A percentile compares a stretch with the other conserved stretches of the same genome.
phyloP scores from a whole-genome alignment of 2,329 filamentous ascomycete species.

The Aureobasidium subglaciale region DNA sequence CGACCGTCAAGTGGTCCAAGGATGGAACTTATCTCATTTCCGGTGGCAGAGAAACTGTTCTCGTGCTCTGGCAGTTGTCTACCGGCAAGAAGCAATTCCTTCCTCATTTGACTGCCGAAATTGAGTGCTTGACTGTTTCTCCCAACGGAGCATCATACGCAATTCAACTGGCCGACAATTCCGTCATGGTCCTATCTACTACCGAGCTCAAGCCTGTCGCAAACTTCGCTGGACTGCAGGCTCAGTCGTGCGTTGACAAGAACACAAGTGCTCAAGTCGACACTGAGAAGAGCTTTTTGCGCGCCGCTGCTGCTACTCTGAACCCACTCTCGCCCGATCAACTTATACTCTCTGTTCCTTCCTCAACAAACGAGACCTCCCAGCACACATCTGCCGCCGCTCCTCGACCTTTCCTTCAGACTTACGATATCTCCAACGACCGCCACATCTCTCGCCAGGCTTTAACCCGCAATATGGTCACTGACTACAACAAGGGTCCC shows the following conservation, averaged over 20 bases:
- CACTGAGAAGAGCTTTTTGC: conserved; percentile 13
- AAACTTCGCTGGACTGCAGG: conserved; percentile 77
- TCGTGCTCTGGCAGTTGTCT: conserved; percentile 90
- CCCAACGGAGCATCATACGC: conserved; percentile 72
- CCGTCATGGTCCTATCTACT: conserved; percentile 81
- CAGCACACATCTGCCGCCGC: conserved; percentile 23
- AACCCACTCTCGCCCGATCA: conserved; percentile 35
- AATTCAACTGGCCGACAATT: conserved; percentile 85
- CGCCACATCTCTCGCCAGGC: conserved; percentile 80
- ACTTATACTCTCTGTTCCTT: conserved; percentile 42
- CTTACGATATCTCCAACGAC: conserved; percentile 74
- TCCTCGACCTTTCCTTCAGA: conserved; percentile 63
- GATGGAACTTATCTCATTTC: conserved; percentile 97
- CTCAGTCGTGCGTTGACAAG: conserved; percentile 20
- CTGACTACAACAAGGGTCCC: conserved; percentile 68
- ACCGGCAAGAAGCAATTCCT: conserved; percentile 75
- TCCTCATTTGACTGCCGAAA: conserved; percentile 80
- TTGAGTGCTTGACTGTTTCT: conserved; percentile 80
- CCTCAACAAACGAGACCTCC: conserved; percentile 16
- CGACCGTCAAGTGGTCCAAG: conserved; percentile 80
- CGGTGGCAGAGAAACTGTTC: conserved; percentile 79
- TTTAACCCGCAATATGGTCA: conserved; percentile 78
- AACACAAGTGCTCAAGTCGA: conserved; percentile 31
- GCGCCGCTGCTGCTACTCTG: conserved; percentile 29
- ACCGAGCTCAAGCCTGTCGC: conserved; percentile 78